Conservation (phyloP, 176 grass and related monocot species). For the Chrysopogon serrulatus region DNA sequence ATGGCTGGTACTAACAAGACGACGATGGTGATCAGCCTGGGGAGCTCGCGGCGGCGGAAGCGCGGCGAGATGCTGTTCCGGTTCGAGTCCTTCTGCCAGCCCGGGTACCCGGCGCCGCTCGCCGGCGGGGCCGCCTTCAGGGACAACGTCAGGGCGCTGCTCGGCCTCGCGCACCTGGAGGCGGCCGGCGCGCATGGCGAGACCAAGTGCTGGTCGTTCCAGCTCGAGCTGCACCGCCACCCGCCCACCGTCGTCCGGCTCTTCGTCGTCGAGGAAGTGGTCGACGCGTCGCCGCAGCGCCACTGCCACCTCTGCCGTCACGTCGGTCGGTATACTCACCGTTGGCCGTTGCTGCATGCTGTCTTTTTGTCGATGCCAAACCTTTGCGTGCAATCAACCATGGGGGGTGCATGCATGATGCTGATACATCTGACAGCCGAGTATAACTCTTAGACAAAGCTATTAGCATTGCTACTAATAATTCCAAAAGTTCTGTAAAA, state of each 20-base stretch:
- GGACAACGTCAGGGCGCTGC: constrained; percentile 64
- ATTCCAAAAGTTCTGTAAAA: too few relatives aligned
- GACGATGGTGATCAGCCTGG: constrained; percentile 53
- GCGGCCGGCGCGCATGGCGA: constrained; percentile 56
- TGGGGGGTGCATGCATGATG: background rate
- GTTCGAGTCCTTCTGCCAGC: constrained; percentile 82
- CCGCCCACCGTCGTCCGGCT: constrained; percentile 53
- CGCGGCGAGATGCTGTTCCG: constrained; percentile 57
- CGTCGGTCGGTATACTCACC: constrained; percentile 54
- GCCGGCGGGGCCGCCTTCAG: constrained; percentile 52
- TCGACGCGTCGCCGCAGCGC: constrained; percentile 41
- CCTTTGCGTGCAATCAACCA: background rate
- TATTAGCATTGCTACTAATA: background rate
- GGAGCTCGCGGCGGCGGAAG: constrained; percentile 66
- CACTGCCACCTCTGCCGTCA: constrained; percentile 63
- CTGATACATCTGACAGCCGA: background rate
- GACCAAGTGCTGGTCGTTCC: constrained; percentile 74
- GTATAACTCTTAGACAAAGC: background rate
- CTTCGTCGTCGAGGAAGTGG: constrained; percentile 83
- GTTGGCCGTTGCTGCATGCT: background rate
- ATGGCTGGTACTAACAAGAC: constrained; percentile 36
- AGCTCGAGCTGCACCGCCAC: constrained; percentile 68
- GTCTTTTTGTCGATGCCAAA: background rate
- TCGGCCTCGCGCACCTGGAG: constrained; percentile 59
- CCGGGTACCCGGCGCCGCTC: constrained; percentile 63